A percentile compares a stretch with the other conserved stretches of the same genome.
These are phyloP conservation scores for Aquilaria malaccensis DNA, from an alignment of 345 rosid species.

Conservation along the genomic window DNA sequence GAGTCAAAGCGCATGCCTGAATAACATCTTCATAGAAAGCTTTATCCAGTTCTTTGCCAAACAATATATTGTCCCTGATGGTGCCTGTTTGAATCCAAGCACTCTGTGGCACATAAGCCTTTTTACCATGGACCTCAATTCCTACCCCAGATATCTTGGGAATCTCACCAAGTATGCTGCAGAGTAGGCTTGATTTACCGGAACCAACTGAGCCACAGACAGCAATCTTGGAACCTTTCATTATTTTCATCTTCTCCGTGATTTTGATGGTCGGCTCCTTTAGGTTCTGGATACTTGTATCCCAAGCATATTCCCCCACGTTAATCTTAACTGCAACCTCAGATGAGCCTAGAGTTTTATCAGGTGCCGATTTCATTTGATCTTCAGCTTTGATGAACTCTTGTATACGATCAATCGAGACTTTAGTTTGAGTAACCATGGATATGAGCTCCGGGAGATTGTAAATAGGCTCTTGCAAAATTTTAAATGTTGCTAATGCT, in stretches of 20 bases:
- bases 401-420: slow-evolving; percentile 41
- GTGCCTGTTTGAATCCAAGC: slow-evolving; percentile 83
- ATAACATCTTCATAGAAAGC: slow-evolving; percentile 41
- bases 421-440: slow-evolving; percentile 47
- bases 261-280: slow-evolving; percentile 28
- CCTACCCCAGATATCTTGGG: slow-evolving; percentile 55
- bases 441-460: slow-evolving; percentile 58
- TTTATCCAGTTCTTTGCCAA: slow-evolving; percentile 44
- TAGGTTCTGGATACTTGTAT: slow-evolving; percentile 15
- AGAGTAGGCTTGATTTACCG: slow-evolving; percentile 53
- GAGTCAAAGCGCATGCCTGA: slow-evolving; percentile 50
- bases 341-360: slow-evolving; percentile 13
- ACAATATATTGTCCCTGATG: slow-evolving; percentile 58
- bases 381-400: slow-evolving; percentile 40
- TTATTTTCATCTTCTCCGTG: slow-evolving; percentile 26
- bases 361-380: slow-evolving; percentile 22
- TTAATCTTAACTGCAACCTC: slow-evolving; percentile 28
- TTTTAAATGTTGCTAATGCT: slow-evolving; percentile 52
- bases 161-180: slow-evolving; percentile 73
- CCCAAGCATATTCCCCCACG: slow-evolving; percentile 45
- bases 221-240: slow-evolving; percentile 49
- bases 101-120: slow-evolving; percentile 68
- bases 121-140: slow-evolving; percentile 40
- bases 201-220: slow-evolving; percentile 79
- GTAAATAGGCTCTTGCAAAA: slow-evolving; percentile 58